phyloP scores from a whole-genome alignment of 139 green algal species.

The Ettlia oleoabundans region DNA sequence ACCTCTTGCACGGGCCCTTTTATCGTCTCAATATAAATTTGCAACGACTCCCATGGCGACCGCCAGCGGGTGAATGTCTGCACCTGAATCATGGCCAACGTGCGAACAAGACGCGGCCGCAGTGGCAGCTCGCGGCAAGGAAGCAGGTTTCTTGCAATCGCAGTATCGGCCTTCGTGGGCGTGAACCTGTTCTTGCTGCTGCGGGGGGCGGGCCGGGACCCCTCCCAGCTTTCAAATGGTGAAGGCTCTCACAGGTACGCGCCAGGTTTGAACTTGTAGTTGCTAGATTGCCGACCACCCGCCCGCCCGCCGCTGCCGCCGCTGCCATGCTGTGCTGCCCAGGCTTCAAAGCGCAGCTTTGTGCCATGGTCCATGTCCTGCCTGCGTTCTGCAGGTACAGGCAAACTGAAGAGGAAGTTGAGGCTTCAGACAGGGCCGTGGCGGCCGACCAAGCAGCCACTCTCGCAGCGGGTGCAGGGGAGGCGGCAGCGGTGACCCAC shows the following conservation, averaged over 20 bases:
- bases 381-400: slow-evolving; percentile 18
- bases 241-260: slow-evolving; percentile 10
- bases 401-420: neutral
- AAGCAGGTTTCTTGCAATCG: neutral
- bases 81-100: no score
- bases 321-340: neutral
- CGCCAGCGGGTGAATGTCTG: no score
- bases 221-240: neutral
- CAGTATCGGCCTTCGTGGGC: neutral
- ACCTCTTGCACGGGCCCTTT: no score
- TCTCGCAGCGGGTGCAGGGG: neutral
- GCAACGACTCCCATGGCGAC: no score
- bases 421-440: neutral
- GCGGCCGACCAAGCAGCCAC: neutral
- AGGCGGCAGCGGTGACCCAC: neutral
- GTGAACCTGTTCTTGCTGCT: slow-evolving; percentile 1
- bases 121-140: neutral
- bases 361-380: no score
- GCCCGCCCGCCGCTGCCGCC: neutral
- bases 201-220: neutral
- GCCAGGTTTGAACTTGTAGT: no score
- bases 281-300: no score
- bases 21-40: no score
- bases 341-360: no score
- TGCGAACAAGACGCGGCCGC: no score